These are phyloP conservation scores for Melastoma candidum DNA, from an alignment of 441 rosid genomes.

Conservation along the genomic window DNA sequence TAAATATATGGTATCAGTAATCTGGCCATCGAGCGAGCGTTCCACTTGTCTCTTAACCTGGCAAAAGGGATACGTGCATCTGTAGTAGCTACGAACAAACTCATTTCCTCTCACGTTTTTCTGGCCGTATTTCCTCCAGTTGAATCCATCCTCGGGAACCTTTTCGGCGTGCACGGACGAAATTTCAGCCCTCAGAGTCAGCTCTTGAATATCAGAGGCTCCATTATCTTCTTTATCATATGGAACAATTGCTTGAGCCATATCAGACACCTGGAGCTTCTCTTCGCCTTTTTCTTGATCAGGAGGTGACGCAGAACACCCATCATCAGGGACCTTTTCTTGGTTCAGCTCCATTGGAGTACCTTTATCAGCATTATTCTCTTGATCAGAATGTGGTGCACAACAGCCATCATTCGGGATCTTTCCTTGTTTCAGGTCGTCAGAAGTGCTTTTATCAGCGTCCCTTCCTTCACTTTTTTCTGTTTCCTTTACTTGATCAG, in stretches of 20 bases:
- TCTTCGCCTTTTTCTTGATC: conserved; percentile 23
- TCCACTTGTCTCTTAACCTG: conserved; percentile 82
- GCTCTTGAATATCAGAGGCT: conserved; percentile 22
- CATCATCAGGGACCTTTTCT: conserved; percentile 18
- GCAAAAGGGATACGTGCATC: conserved; percentile 71
- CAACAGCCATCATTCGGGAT: conserved; percentile 18
- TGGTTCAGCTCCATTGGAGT: conserved; percentile 9
- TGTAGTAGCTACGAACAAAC: conserved; percentile 82
- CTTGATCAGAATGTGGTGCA: conserved; percentile 23
- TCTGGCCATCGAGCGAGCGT: conserved; percentile 50
- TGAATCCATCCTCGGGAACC: conserved; percentile 68
- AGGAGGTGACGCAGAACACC: conserved; percentile 22
- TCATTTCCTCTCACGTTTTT: conserved; percentile 83
- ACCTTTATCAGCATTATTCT: conserved; percentile 21
- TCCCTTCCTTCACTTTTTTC: conserved; percentile 19
- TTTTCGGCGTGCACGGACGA: conserved; percentile 38
- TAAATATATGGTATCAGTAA: conserved; percentile 48
- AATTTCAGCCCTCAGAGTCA: conserved; percentile 24
- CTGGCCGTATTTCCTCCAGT: conserved; percentile 94
- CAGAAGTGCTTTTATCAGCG: conserved; percentile 24
- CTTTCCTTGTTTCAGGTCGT: conserved; percentile 22
- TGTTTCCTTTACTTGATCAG: too few species aligned
- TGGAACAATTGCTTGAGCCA: conserved; percentile 16
- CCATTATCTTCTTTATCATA: conserved; percentile 4
- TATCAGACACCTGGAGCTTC: conserved; percentile 18